Base-by-base conservation (phyloP, 2,329 filamentous ascomycete genomes). In the Proliferodiscus dingleyae region DNA sequence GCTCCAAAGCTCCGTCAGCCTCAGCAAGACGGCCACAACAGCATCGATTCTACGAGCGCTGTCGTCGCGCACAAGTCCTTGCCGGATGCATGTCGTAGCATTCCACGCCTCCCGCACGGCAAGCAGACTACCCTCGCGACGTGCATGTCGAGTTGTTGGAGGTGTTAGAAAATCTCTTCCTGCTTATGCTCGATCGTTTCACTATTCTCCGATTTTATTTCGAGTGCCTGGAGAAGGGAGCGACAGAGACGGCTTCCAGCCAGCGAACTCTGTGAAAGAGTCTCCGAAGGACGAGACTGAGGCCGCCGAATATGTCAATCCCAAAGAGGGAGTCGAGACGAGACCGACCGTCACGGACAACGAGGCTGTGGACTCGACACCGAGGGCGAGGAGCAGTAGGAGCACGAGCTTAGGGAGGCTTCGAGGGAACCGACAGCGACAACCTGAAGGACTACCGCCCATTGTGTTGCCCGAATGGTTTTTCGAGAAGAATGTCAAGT, bases 391-490 rank as follows among this genome's bases (percentile, higher is more conserved):
- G 37, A 36, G 34, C 23, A 55, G 50, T 34, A 54, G 51, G 28
- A 26, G 43, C 43, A 41, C 45, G 19, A 26, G 6, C 24, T 45
- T 48, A 26, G 56, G 50, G 6, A 50, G 56, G 43, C 18, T 50
- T 38, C 55, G 53, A 26, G 45, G 41, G 15, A 53, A 50, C 38
- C 51, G 56, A 30, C 51, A 46, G 41, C 53, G 54, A 39, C 48
- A 54, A 34, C 46, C 52, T 4, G 57, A 61, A 41, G 63, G 61
- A 21, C 43, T 79, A 9, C 77, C 77, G n/a, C 68, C 71, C 2
- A 66, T 78, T 18, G 67, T 72, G 40, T 65, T 86, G 11, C 80
- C 82, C 1, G 63, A 70, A 45, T 74, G 71, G 63, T 86, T 85
- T 50, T 63, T 79, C 43, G 64, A 73, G 30, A 62, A 67, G 16